Conservation (phyloP, 768 basidiomycete species). For the Dentipellis sp. region DNA sequence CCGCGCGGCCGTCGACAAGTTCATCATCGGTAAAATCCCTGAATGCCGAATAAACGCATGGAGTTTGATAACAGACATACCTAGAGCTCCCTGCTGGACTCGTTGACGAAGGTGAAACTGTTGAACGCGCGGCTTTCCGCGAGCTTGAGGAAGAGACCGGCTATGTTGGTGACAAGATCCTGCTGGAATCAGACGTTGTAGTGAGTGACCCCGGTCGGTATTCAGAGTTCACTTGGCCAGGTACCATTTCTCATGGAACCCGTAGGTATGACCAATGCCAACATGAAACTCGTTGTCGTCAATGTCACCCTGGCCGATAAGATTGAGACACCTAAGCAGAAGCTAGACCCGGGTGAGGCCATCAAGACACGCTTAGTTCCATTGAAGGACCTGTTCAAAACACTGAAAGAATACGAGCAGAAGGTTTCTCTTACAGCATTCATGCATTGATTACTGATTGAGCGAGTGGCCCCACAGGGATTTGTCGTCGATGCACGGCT, state of each 20-base stretch:
- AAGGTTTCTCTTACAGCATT: conserved; percentile 33
- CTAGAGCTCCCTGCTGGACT: conserved; percentile 65
- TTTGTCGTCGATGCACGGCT: conserved; percentile 68
- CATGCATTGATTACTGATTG: background rate
- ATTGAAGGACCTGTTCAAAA: conserved; percentile 48
- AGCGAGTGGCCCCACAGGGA: conserved; percentile 17
- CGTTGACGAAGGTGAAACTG: conserved; percentile 77
- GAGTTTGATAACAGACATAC: background rate
- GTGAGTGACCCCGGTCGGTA: conserved; percentile 64
- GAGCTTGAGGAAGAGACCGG: conserved; percentile 95
- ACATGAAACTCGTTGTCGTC: conserved; percentile 80
- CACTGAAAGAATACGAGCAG: conserved; percentile 63
- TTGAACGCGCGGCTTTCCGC: conserved; percentile 73
- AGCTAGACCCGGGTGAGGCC: conserved; percentile 81
- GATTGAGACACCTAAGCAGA: conserved; percentile 60
- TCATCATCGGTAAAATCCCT: conserved; percentile 52
- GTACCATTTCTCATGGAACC: background rate
- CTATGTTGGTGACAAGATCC: conserved; percentile 54
- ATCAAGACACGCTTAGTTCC: conserved; percentile 70
- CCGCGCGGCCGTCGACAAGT: conserved; percentile 75
- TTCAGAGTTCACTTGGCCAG: background rate
- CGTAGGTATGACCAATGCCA: conserved; percentile 87
- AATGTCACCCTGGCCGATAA: conserved; percentile 56
- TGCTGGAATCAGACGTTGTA: conserved; percentile 53
- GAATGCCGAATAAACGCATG: background rate